phyloP scores from a whole-genome alignment of 495 filamentous ascomycete genomes.

The Halenospora varia region DNA sequence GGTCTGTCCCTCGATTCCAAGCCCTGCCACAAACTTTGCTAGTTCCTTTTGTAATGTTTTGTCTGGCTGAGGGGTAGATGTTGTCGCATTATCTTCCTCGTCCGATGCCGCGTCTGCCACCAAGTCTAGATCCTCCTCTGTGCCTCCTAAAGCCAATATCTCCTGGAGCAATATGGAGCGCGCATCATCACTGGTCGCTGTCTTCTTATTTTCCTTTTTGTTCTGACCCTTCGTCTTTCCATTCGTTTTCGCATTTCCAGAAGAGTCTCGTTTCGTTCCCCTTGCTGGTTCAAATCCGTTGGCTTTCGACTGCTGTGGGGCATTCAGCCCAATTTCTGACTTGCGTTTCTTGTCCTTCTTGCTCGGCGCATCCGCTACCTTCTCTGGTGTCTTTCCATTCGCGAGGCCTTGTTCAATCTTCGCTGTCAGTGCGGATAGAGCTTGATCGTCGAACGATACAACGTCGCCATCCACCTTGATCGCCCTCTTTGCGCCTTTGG shows the following conservation, averaged over 20 bases:
- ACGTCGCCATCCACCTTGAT: constrained; percentile 18
- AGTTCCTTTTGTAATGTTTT: constrained; percentile 21
- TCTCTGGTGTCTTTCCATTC: constrained; percentile 24
- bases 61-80: constrained; percentile 2
- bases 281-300: constrained; percentile 22
- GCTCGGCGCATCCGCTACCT: constrained; percentile 22
- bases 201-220: constrained; percentile 23
- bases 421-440: constrained; percentile 58
- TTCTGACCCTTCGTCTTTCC: constrained; percentile 25
- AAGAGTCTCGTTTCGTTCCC: constrained; percentile 45
- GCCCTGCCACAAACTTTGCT: constrained; percentile 21
- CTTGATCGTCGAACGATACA: constrained; percentile 53
- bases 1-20: constrained; percentile 19
- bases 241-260: constrained; percentile 45
- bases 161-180: constrained; percentile 54
- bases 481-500: constrained; percentile 19
- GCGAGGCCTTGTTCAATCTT: constrained; percentile 51
- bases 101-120: constrained; percentile 40
- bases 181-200: constrained; percentile 23
- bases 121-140: constrained; percentile 68
- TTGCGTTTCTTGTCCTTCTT: constrained; percentile 9
- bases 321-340: neutral
- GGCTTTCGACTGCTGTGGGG: constrained; percentile 26
- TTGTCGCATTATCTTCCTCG: constrained; percentile 26
- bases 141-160: constrained; percentile 72